A percentile compares a stretch with the other conserved stretches of the same genome.
Evolutionary conservation across 129 eudicot genomes (phyloP).

Genomic region (Flaveria sonorensis): DNA sequence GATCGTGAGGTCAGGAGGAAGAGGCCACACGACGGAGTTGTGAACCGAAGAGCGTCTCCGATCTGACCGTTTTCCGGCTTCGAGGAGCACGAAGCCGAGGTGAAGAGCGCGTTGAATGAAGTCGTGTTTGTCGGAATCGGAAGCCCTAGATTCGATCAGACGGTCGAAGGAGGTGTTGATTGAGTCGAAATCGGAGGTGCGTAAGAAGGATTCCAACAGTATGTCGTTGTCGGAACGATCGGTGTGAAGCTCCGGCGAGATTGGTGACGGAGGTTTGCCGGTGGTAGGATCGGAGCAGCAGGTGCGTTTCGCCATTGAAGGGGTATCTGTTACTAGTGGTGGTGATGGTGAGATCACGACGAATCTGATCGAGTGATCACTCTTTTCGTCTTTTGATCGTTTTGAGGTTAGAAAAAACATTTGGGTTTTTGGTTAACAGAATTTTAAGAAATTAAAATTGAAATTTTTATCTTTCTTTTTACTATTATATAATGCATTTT

Average conservation of each 20-base stretch:
- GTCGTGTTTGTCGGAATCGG: conserved; percentile 53
- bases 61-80: conserved; percentile 62
- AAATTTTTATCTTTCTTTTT: too few relatives aligned
- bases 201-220: conserved; percentile 47
- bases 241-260: conserved; percentile 12
- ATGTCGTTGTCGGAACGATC: conserved; percentile 23
- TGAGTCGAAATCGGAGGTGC: conserved; percentile 41
- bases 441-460: too few relatives aligned
- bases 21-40: conserved; percentile 67
- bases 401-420: too few relatives aligned
- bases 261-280: not conserved
- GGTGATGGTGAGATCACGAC: not conserved
- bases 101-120: conserved; percentile 58
- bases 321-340: conserved; percentile 43
- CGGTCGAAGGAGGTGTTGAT: conserved; percentile 54
- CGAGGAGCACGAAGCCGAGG: conserved; percentile 49
- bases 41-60: conserved; percentile 54
- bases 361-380: too few relatives aligned
- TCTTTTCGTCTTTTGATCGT: too few relatives aligned
- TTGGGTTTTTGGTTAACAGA: too few relatives aligned
- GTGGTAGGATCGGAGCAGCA: conserved; percentile 40
- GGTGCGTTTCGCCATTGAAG: conserved; percentile 51
- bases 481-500: too few relatives aligned
- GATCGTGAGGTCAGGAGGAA: conserved; percentile 67
- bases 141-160: conserved; percentile 51